phyloP scores from a whole-genome alignment of 345 rosid species.

The Leavenworthia alabamica region DNA sequence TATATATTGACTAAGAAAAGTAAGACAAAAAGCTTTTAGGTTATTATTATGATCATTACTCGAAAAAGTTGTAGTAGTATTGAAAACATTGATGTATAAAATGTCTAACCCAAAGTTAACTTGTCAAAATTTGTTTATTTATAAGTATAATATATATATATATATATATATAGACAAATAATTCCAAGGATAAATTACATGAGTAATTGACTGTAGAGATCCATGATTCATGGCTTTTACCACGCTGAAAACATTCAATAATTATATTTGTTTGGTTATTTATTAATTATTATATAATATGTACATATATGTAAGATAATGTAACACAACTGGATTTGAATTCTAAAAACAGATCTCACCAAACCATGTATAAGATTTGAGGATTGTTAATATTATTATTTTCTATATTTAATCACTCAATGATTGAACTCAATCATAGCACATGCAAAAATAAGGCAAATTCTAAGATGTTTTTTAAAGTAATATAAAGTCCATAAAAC shows the following conservation, averaged over 20 bases:
- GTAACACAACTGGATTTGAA: no score
- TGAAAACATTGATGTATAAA: background rate
- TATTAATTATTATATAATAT: no score
- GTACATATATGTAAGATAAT: no score
- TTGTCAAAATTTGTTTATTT: no score
- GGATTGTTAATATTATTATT: background rate
- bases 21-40: background rate
- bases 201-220: conserved; percentile 14
- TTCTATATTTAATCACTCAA: no score
- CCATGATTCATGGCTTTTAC: conserved; percentile 32
- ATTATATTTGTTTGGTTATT: conserved; percentile 5
- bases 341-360: no score
- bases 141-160: background rate
- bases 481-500: conserved; percentile 27
- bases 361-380: conserved; percentile 9
- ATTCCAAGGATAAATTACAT: conserved; percentile 27
- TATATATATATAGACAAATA: conserved; percentile 17
- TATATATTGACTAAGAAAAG: conserved; percentile 9
- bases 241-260: conserved; percentile 23
- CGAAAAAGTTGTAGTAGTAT: background rate
- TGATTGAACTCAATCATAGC: no score
- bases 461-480: conserved; percentile 1
- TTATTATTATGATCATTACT: background rate
- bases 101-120: background rate
- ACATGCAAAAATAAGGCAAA: background rate